These are phyloP conservation scores for Pneumocystis oryctolagi DNA, from an alignment of 1,139 yeast species.

Conservation along the genomic window DNA sequence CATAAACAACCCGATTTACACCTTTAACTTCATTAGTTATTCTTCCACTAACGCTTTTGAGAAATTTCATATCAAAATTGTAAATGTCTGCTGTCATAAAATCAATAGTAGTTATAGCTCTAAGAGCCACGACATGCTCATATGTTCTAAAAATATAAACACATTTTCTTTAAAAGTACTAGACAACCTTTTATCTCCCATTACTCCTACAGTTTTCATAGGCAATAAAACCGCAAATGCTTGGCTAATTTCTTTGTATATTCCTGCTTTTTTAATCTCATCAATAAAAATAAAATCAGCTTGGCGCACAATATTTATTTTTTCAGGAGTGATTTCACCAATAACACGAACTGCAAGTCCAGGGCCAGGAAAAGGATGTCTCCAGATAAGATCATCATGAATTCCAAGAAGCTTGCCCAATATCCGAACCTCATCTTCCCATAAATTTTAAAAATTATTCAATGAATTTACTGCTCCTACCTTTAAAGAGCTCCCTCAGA, in stretches of 20 bases:
- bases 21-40: constrained; percentile 97
- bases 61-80: constrained; percentile 80
- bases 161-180: not conserved
- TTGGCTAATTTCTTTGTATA: constrained; percentile 85
- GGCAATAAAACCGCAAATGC: constrained; percentile 96
- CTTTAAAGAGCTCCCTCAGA: constrained; percentile 86
- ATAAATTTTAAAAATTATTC: not conserved
- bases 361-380: constrained; percentile 99
- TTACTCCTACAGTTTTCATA: constrained; percentile 96
- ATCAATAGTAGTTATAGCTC: constrained; percentile 95
- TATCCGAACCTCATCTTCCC: constrained; percentile 78
- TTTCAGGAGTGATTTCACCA: constrained; percentile 88
- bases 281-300: constrained; percentile 93
- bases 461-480: not conserved
- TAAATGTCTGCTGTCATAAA: constrained; percentile 94
- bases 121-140: constrained; percentile 95
- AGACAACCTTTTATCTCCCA: constrained; percentile 80
- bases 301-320: constrained; percentile 90
- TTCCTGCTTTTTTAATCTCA: constrained; percentile 85
- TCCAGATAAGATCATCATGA: constrained; percentile 95
- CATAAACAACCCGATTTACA: constrained; percentile 97
- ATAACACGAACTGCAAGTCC: constrained; percentile 96
- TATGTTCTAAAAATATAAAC: constrained; percentile 37
- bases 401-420: constrained; percentile 90
- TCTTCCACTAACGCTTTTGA: constrained; percentile 86